phyloP scores from a whole-genome alignment of 768 basidiomycete genomes.

The Pisolithus tinctorius region DNA sequence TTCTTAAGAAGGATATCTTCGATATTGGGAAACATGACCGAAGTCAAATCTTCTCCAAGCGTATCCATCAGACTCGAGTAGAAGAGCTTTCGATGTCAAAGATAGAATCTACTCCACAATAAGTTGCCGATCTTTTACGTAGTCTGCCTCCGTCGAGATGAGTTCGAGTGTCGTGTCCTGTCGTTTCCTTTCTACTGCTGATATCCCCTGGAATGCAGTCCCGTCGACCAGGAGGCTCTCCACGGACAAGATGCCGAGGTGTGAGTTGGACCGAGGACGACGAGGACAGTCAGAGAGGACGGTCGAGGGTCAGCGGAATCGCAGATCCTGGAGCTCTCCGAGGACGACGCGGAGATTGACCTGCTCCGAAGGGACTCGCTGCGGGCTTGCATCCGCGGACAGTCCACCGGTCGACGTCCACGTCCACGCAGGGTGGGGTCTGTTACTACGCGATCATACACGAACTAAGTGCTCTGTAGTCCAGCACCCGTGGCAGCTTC shows the following conservation, averaged over 20 bases:
- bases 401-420: no score
- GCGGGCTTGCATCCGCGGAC: no score
- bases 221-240: constrained; percentile 78
- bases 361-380: no score
- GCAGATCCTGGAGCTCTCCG: no score
- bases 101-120: constrained; percentile 59
- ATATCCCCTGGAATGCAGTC: constrained; percentile 75
- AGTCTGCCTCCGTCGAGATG: constrained; percentile 83
- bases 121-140: constrained; percentile 87
- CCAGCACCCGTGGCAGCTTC: no score
- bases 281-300: no score
- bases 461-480: no score
- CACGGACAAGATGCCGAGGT: constrained; percentile 16
- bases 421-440: no score
- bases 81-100: constrained; percentile 51
- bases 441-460: no score
- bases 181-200: constrained; percentile 68
- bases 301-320: no score
- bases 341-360: no score
- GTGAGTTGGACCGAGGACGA: no score
- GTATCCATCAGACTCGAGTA: constrained; percentile 71
- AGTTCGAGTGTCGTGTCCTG: constrained; percentile 97
- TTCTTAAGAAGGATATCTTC: constrained; percentile 89
- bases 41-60: constrained; percentile 72
- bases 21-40: constrained; percentile 85